Conservation (phyloP, 305 asterid species). For the Fraxinus floribunda region DNA sequence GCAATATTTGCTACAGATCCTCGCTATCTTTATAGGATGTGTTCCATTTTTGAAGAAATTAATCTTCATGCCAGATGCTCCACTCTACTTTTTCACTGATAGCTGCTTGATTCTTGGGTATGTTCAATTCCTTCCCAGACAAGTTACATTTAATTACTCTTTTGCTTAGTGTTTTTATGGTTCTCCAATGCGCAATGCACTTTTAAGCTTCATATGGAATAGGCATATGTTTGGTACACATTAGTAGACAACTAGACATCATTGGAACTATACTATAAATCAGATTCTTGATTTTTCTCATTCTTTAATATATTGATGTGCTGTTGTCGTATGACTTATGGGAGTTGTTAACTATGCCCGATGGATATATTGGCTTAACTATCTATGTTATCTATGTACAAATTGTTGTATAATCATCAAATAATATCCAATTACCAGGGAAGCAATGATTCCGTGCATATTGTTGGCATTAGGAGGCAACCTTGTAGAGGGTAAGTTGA, state of each 20-base stretch:
- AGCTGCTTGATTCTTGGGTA: constrained; percentile 99
- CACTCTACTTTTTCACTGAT: constrained; percentile 94
- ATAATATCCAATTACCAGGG: constrained; percentile 45
- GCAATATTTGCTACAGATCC: constrained; percentile 49
- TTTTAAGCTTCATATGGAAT: constrained; percentile 1
- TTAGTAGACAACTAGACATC: neutral
- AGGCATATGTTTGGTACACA: neutral
- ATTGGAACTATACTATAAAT: neutral
- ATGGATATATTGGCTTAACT: neutral
- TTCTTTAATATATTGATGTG: neutral
- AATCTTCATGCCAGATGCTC: constrained; percentile 86
- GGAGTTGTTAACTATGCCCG: neutral
- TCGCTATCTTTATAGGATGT: constrained; percentile 86
- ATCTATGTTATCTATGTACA: constrained; percentile 4
- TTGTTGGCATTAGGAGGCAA: constrained; percentile 97
- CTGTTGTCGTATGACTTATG: neutral
- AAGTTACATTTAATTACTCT: constrained; percentile 20
- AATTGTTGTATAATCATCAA: constrained; percentile 21
- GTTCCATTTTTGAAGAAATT: constrained; percentile 74
- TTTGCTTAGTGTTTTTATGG: constrained; percentile 1
- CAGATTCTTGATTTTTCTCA: neutral
- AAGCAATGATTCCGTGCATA: constrained; percentile 99
- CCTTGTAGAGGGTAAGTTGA: constrained; percentile 75
- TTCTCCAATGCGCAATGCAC: neutral
- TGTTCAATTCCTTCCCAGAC: constrained; percentile 30